Conservation (phyloP, 345 rosid species). For the Clausena lansium region DNA sequence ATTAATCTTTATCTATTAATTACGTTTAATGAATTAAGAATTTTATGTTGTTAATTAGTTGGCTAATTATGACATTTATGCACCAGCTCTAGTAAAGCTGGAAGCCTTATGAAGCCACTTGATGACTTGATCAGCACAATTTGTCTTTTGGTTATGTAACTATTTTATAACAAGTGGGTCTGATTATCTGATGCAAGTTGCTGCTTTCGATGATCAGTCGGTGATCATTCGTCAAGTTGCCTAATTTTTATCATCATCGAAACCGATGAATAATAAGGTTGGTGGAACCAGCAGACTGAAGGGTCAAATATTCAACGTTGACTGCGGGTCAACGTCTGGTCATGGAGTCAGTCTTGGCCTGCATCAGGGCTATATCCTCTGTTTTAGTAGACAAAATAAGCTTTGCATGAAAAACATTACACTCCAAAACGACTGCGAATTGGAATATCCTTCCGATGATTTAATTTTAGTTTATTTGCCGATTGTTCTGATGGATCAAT, state of each 20-base stretch:
- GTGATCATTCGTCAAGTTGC: neutral
- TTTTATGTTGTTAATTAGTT: neutral
- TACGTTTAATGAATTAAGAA: neutral
- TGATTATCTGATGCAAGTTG: neutral
- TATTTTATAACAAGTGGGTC: neutral
- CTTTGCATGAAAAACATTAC: neutral
- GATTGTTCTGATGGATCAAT: neutral
- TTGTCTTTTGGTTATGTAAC: neutral
- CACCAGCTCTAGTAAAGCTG: neutral
- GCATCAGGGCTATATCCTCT: neutral
- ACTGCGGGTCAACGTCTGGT: neutral
- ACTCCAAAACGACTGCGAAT: neutral
- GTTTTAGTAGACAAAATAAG: neutral
- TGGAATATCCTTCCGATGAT: neutral
- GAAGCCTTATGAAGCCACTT: neutral
- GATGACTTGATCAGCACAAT: neutral
- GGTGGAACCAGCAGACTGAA: neutral
- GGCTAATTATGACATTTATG: neutral
- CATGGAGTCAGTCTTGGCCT: slow-evolving; percentile 6
- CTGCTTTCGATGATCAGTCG: neutral
- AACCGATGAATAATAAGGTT: neutral
- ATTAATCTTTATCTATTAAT: neutral
- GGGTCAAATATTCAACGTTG: neutral
- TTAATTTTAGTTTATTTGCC: neutral
- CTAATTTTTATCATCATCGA: neutral